Evolutionary conservation across 2,329 filamentous ascomycete genomes (phyloP), one percentile per base, ranked within the genome.

Genomic region (Claviceps sp.): DNA sequence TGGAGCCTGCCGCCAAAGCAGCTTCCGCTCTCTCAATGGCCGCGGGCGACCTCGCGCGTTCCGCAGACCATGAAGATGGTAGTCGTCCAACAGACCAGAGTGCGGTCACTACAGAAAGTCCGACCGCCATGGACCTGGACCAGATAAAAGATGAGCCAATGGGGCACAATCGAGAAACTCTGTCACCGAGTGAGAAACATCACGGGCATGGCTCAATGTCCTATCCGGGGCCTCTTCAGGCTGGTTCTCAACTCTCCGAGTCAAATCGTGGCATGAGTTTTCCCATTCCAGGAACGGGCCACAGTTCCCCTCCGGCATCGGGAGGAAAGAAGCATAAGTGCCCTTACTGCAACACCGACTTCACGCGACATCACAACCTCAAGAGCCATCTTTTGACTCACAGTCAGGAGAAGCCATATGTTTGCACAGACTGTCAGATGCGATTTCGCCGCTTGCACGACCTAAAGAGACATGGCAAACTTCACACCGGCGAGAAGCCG

Each of bases 371-470:
- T 65, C 93, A 97, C 66, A 97, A 98, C 62, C 78, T 97, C 30
- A 98, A 97, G 71, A 96, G 89, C 60, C 93, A 98, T 70, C 78
- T 98, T 53, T 80, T 98, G 64, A 97, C 93, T 0, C 93, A 97
- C 68, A 96, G 90, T 62, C 91, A 98, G 73, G 93, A 98, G 68
- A 98, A 98, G 69, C 93, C 93, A 0, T 98, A 93, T 64, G 81
- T 93, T 30, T 98, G 93, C 65, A 84, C 88, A 56, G 89, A 87
- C n/a, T 98, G 93, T 66, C 81, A 91, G 60, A 87, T 93, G 67
- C 83, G 91, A 50, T 98, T 98, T 68, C 81, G 93, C 52, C 82
- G 93, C 57, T 75, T 97, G 50, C 93, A 98, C 65, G 93, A 98
- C 63, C 71, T 98, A 58, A 98, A 98, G 72, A 82, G 93, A 42